Conservation (phyloP, 495 filamentous ascomycete species). For the Choiromyces venosus region DNA sequence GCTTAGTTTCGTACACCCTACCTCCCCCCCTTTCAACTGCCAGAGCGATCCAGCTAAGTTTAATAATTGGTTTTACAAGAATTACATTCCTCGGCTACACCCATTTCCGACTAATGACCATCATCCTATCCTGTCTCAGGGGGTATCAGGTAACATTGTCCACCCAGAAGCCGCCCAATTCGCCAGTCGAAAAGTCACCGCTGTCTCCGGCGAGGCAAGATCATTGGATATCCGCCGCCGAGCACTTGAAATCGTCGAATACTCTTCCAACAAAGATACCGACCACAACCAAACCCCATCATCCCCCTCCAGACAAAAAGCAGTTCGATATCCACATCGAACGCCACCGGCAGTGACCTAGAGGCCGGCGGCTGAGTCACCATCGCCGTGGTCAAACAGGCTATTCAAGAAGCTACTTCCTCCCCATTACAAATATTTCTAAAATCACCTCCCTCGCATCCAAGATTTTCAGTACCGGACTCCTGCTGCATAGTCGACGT, state of each 20-base stretch:
- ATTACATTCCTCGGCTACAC: no score
- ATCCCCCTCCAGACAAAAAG: constrained; percentile 21
- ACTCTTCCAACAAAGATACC: constrained; percentile 48
- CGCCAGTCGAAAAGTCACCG: constrained; percentile 89
- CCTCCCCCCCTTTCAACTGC: no score
- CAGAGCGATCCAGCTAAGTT: no score
- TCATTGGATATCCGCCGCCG: constrained; percentile 91
- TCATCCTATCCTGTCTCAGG: constrained; percentile 81
- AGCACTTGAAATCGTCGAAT: constrained; percentile 90
- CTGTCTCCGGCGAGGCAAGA: constrained; percentile 87
- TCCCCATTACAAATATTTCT: constrained; percentile 86
- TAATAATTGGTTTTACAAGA: no score
- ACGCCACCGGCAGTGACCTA: constrained; percentile 38
- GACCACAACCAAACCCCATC: constrained; percentile 16
- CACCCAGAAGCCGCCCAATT: constrained; percentile 93
- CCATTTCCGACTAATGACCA: no score
- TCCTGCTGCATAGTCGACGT: constrained; percentile 69
- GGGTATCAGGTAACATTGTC: constrained; percentile 85
- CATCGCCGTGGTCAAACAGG: constrained; percentile 84
- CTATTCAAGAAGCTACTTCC: constrained; percentile 91
- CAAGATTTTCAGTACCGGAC: constrained; percentile 76
- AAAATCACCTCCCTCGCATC: constrained; percentile 69
- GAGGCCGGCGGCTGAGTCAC: constrained; percentile 61
- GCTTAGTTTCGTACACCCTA: no score
- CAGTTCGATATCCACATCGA: constrained; percentile 15